Conservation (phyloP, 2,329 filamentous ascomycete species). For the Cladosporium sp. region DNA sequence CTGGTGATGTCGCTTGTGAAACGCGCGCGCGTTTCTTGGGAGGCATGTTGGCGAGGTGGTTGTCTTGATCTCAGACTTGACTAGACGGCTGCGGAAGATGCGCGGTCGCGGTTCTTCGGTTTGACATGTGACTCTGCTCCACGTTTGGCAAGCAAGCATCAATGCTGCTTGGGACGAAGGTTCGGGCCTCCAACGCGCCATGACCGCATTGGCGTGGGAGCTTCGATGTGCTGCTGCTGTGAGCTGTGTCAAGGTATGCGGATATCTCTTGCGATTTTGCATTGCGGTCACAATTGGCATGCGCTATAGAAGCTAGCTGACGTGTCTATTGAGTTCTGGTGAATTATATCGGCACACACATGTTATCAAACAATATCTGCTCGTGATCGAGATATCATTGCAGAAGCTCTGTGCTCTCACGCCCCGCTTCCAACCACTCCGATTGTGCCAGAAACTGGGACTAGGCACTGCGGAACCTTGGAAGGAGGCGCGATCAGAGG, state of each 20-base stretch:
- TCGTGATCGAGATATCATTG: background rate
- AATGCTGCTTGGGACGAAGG: conserved; percentile 7
- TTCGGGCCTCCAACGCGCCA: conserved; percentile 15
- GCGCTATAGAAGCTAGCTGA: background rate
- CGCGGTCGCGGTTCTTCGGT: background rate
- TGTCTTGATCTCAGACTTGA: background rate
- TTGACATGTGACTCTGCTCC: conserved; percentile 17
- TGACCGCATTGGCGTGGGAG: conserved; percentile 12
- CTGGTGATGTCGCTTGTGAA: conserved; percentile 54
- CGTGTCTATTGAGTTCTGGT: background rate
- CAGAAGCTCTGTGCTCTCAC: conserved; percentile 1
- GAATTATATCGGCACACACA: background rate
- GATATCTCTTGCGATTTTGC: background rate
- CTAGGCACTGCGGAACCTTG: background rate
- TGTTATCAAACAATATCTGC: background rate
- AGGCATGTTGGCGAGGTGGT: conserved; percentile 56
- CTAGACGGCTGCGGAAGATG: background rate
- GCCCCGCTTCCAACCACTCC: conserved; percentile 15
- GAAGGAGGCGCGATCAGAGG: conserved; percentile 5
- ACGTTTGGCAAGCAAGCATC: conserved; percentile 1
- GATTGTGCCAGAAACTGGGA: conserved; percentile 1
- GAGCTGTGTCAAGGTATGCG: background rate
- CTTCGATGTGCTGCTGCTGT: background rate
- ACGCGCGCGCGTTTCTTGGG: conserved; percentile 67
- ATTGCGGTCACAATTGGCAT: background rate